Conservation (phyloP, 2,329 filamentous ascomycete genomes). For the Dryadomyces sulphureus region DNA sequence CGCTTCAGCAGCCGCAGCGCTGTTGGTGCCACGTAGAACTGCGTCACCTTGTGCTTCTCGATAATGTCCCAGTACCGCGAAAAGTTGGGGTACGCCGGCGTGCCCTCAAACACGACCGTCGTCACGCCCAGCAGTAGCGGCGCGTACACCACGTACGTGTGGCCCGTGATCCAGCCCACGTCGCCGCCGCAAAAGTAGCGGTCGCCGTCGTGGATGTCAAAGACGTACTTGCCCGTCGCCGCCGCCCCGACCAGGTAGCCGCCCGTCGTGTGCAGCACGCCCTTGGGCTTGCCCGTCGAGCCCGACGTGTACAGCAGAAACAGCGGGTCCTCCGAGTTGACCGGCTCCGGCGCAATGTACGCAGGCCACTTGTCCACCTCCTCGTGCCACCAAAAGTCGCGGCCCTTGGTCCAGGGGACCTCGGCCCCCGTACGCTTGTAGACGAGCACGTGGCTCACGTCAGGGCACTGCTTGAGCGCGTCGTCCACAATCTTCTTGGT, state of each 20-base stretch:
- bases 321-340: constrained; percentile 89
- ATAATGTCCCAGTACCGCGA: constrained; percentile 99
- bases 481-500: constrained; percentile 99
- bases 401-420: constrained; percentile 75
- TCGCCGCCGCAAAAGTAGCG: constrained; percentile 96
- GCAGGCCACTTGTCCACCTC: constrained; percentile 92
- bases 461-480: constrained; percentile 87
- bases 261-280: constrained; percentile 92
- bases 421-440: constrained; percentile 92
- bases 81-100: constrained; percentile 93
- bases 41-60: constrained; percentile 84
- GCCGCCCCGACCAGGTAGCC: constrained; percentile 93
- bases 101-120: constrained; percentile 95
- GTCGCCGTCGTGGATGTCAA: constrained; percentile 91
- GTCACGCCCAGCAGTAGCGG: constrained; percentile 84
- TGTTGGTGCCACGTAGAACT: constrained; percentile 97
- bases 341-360: constrained; percentile 76
- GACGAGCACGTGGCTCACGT: constrained; percentile 72
- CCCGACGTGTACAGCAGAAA: constrained; percentile 98
- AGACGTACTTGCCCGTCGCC: constrained; percentile 93
- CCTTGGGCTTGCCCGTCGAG: constrained; percentile 97
- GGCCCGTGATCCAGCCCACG: constrained; percentile 97
- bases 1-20: constrained; percentile 88
- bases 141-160: constrained; percentile 96
- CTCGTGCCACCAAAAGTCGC: constrained; percentile 97